Evolutionary conservation across 208 protist genomes (phyloP), one percentile per base, ranked within the genome.

Genomic region (Trypanosoma avium): DNA sequence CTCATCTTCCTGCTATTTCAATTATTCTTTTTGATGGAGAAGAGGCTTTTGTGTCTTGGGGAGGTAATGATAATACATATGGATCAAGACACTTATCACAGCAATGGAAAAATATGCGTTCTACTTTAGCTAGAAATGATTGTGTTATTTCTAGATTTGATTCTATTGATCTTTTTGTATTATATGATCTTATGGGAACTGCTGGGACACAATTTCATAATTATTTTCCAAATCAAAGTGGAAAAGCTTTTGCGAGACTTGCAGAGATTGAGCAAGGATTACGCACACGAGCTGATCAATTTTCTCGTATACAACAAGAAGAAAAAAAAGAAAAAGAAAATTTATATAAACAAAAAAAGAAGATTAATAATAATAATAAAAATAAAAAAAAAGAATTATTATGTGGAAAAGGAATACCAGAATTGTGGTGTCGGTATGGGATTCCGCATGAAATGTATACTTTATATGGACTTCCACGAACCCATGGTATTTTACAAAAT

Each of bases 1-100:
- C 77, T 47, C 56, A 79, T 53, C 72, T 87, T 8, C 82, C 79
- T 10, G 62, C 67, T 13, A 67, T 91, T 30, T 81, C 88, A 27
- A 40, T 98, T 13, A 45, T 97, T 13, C 80, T 98, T 49, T 97
- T 98, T 81, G 95, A 98, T 76, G 95, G 90, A 0, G 95, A 98
- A 65, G 95, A 98, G 77, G 95, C 95, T 1, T 96, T 96, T 73
- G 61, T 71, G 22, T 3, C 85, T 24, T 98, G 95, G 93, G 55
- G 35, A 1, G 70, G 46, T n/a, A 75, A 71, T 8, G 95, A 98
- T 72, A 81, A 93, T 75, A 88, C 95, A n/a, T 97, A 97, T 73
- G 93, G 93, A 8, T 82, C 95, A 2, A 79, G 93, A 19, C 90
- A 95, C 73, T 73, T 98, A 13, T 86, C 93, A 15, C 30, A 61